Conservation (phyloP, 2,329 filamentous ascomycete species). For the Colletotrichum spaethianum region DNA sequence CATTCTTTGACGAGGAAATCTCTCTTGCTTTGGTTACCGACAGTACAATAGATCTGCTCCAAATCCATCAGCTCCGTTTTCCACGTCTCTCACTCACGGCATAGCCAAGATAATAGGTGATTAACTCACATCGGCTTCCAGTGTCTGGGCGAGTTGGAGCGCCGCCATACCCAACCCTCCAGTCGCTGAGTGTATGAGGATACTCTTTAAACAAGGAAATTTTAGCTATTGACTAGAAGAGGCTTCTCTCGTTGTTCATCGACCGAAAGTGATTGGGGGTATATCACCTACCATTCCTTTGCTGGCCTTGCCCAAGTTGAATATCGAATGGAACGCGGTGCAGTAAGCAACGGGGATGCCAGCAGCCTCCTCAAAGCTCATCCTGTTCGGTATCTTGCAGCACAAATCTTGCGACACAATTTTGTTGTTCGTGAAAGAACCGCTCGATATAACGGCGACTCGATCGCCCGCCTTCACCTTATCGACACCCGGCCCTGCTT, state of each 20-base stretch:
- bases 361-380: slow-evolving; percentile 49
- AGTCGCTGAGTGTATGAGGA: slow-evolving; percentile 39
- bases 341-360: slow-evolving; percentile 48
- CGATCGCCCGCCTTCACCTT: slow-evolving; percentile 45
- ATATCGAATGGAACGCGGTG: slow-evolving; percentile 48
- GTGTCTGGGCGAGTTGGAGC: slow-evolving; percentile 15
- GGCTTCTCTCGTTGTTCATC: background rate
- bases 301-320: slow-evolving; percentile 36
- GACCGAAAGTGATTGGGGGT: background rate
- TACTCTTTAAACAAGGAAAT: slow-evolving; percentile 40
- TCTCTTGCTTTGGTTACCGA: slow-evolving; percentile 19
- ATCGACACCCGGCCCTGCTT: slow-evolving; percentile 42
- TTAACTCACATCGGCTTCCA: slow-evolving; percentile 42
- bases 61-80: background rate
- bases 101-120: too few species aligned
- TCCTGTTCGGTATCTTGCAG: slow-evolving; percentile 47
- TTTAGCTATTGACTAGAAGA: background rate
- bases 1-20: slow-evolving; percentile 10
- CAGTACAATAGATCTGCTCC: slow-evolving; percentile 31
- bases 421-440: slow-evolving; percentile 24
- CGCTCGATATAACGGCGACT: slow-evolving; percentile 45
- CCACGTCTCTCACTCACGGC: background rate
- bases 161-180: slow-evolving; percentile 25
- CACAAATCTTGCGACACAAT: slow-evolving; percentile 1
- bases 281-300: slow-evolving; percentile 16